Evolutionary conservation across 805 yeast species (phyloP).

Genomic region (Candida ortonii): DNA sequence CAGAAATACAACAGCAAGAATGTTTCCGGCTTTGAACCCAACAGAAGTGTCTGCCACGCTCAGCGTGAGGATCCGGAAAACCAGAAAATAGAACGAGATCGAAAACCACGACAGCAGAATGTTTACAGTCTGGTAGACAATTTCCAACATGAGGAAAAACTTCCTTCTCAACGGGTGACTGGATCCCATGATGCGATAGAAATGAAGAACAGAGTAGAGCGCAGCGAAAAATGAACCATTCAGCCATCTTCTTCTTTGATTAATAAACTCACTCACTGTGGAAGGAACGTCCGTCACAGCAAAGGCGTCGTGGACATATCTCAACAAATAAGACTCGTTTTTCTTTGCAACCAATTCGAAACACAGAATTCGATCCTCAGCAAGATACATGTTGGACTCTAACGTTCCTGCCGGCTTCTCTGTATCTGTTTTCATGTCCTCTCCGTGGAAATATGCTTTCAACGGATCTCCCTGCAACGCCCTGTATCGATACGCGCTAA

Average conservation of each 20-base stretch:
- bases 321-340: conserved; percentile 65
- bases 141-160: conserved; percentile 68
- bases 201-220: conserved; percentile 76
- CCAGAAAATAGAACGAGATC: conserved; percentile 80
- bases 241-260: conserved; percentile 94
- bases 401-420: conserved; percentile 77
- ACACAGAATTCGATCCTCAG: conserved; percentile 93
- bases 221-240: conserved; percentile 97
- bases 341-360: conserved; percentile 88
- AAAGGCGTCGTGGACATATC: conserved; percentile 80
- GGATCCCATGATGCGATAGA: conserved; percentile 68
- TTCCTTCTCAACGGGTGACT: conserved; percentile 71
- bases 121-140: conserved; percentile 69
- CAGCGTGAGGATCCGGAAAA: conserved; percentile 79
- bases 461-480: conserved; percentile 82
- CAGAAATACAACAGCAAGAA: conserved; percentile 73
- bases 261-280: conserved; percentile 76
- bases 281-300: conserved; percentile 97
- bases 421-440: conserved; percentile 56
- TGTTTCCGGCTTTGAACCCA: conserved; percentile 62
- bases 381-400: conserved; percentile 93
- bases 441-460: conserved; percentile 91
- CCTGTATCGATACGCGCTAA: conserved; percentile 83
- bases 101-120: conserved; percentile 88
- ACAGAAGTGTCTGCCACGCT: conserved; percentile 53